Conservation (phyloP, 352 stramenopile species). For the Plasmopara viticola region DNA sequence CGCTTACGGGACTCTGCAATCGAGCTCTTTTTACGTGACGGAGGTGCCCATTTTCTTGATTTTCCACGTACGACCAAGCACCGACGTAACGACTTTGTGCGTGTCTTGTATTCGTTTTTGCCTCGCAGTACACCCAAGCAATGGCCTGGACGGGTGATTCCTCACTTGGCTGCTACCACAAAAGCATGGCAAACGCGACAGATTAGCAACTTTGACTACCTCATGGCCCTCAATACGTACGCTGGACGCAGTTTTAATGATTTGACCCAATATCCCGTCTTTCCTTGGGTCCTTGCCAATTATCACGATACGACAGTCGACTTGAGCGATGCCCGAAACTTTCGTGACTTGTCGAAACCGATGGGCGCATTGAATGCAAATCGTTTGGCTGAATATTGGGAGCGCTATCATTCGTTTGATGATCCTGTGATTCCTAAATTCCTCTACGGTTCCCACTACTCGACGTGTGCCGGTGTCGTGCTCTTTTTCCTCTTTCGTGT, state of each 20-base stretch:
- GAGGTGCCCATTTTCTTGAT: constrained; percentile 75
- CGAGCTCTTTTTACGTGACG: constrained; percentile 77
- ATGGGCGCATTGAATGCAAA: constrained; percentile 95
- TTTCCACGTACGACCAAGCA: constrained; percentile 62
- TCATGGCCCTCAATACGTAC: constrained; percentile 92
- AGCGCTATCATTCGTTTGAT: constrained; percentile 92
- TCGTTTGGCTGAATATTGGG: constrained; percentile 91
- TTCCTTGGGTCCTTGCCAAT: constrained; percentile 85
- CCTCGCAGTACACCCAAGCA: constrained; percentile 66
- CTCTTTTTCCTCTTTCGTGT: constrained; percentile 97
- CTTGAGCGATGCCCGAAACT: constrained; percentile 85
- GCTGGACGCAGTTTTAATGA: constrained; percentile 88
- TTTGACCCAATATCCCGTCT: constrained; percentile 95
- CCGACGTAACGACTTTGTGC: constrained; percentile 71
- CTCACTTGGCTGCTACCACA: constrained; percentile 43
- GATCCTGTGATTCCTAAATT: constrained; percentile 88
- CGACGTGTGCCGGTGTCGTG: constrained; percentile 94
- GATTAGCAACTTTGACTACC: constrained; percentile 94
- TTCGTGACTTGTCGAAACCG: constrained; percentile 96
- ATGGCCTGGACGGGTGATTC: constrained; percentile 53
- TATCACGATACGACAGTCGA: constrained; percentile 71
- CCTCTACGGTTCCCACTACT: constrained; percentile 94
- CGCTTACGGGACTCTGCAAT: constrained; percentile 75
- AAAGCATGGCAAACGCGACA: constrained; percentile 78
- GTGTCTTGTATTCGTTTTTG: constrained; percentile 72